Percentiles rank a stretch among this genome's conserved stretches.
Evolutionary conservation across 768 basidiomycete genomes (phyloP).

Genomic region (Lentinula sp.): DNA sequence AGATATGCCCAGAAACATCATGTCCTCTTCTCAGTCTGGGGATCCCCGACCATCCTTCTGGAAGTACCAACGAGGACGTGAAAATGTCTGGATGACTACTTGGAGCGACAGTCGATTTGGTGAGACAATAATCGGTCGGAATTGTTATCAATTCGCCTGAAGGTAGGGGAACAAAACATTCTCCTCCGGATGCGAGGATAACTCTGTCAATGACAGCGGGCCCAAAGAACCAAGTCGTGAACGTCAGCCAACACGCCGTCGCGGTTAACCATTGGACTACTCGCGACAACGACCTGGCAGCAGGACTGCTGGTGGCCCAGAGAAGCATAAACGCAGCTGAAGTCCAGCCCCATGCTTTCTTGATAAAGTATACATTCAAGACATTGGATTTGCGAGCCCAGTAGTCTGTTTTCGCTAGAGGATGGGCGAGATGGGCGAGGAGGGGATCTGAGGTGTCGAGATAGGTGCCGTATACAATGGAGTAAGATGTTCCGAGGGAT

Average conservation of each 20-base stretch:
- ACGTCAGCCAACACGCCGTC: conserved; percentile 64
- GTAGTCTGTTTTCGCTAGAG: conserved; percentile 53
- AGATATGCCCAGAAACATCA: conserved; percentile 92
- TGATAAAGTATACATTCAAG: conserved; percentile 85
- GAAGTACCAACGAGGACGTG: conserved; percentile 28
- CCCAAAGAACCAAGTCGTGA: conserved; percentile 87
- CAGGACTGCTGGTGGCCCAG: conserved; percentile 51
- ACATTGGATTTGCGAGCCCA: conserved; percentile 79
- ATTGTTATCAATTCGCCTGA: conserved; percentile 46
- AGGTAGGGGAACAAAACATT: conserved; percentile 66
- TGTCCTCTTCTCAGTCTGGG: conserved; percentile 78
- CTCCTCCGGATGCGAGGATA: conserved; percentile 60
- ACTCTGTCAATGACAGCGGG: conserved; percentile 70
- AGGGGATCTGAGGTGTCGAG: conserved; percentile 83
- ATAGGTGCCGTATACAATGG: conserved; percentile 57
- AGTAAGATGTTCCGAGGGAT: conserved; percentile 59
- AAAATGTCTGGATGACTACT: conserved; percentile 63
- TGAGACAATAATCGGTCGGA: conserved; percentile 52
- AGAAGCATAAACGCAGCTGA: conserved; percentile 52
- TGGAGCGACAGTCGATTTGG: conserved; percentile 45
- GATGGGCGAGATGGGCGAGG: conserved; percentile 64
- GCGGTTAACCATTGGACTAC: conserved; percentile 50
- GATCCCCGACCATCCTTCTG: conserved; percentile 35
- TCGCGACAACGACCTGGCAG: conserved; percentile 33
- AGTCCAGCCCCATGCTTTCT: conserved; percentile 91